phyloP scores from a whole-genome alignment of 305 asterid species.

The Fraxinus dipetala region DNA sequence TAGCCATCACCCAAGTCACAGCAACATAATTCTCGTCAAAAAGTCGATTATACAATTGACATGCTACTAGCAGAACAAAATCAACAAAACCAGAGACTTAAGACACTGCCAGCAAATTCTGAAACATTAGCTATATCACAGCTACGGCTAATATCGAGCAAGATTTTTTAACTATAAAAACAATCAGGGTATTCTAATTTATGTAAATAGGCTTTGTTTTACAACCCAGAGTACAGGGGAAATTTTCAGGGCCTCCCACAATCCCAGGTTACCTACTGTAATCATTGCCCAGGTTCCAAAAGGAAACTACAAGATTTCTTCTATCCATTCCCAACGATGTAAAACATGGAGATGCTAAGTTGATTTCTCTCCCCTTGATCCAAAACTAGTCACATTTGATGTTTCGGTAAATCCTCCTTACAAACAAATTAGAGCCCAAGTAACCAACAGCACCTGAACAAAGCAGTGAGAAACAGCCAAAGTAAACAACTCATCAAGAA shows the following conservation, averaged over 20 bases:
- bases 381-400: neutral
- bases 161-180: neutral
- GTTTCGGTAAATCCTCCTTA: neutral
- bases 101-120: neutral
- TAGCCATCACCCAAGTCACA: neutral
- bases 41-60: neutral
- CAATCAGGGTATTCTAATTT: neutral
- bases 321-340: neutral
- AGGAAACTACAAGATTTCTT: neutral
- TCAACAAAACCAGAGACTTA: neutral
- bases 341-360: neutral
- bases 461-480: neutral
- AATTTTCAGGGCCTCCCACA: neutral
- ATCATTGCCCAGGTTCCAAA: neutral
- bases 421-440: neutral
- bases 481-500: neutral
- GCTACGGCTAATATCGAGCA: neutral
- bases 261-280: neutral
- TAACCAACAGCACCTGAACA: neutral
- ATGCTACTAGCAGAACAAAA: neutral
- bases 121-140: neutral
- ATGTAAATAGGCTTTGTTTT: neutral
- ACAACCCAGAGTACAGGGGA: neutral
- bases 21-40: neutral
- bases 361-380: neutral